These are phyloP conservation scores for Bipolaris zeicola DNA, from an alignment of 2,329 filamentous ascomycete genomes.

Conservation along the genomic window DNA sequence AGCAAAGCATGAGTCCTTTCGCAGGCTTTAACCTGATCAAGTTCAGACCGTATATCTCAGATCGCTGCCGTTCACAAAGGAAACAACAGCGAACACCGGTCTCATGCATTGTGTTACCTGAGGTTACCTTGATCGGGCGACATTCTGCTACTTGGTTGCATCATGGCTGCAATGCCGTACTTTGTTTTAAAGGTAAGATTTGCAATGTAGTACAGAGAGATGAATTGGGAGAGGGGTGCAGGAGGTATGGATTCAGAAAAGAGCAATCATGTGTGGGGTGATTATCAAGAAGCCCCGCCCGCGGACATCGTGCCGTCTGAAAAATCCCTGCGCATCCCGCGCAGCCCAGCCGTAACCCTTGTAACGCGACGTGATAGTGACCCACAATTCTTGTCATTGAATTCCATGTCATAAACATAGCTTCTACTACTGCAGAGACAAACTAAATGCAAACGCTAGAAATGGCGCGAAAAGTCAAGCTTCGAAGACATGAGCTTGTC, in stretches of 20 bases:
- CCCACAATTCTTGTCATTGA: background rate
- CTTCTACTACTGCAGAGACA: background rate
- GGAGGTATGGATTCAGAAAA: background rate
- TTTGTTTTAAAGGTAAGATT: background rate
- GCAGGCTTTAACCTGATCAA: constrained; percentile 61
- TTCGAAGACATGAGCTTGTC: background rate
- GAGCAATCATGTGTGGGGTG: background rate
- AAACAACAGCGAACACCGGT: constrained; percentile 42
- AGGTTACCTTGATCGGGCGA: constrained; percentile 47
- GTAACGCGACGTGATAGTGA: background rate
- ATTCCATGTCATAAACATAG: background rate
- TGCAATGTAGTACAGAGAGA: background rate
- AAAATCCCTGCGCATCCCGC: constrained; percentile 9
- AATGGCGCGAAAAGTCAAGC: background rate
- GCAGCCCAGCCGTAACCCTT: background rate
- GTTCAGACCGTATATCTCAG: constrained; percentile 62
- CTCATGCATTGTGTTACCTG: constrained; percentile 43
- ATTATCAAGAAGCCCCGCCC: constrained; percentile 3
- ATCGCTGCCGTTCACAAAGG: constrained; percentile 31
- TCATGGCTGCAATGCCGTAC: constrained; percentile 40
- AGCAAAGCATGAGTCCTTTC: constrained; percentile 60
- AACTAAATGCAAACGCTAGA: background rate
- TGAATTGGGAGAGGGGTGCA: background rate
- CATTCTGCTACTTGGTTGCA: constrained; percentile 42
- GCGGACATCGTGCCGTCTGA: background rate